phyloP scores from a whole-genome alignment of 805 yeast genomes.

The Isabelozyma heimii region DNA sequence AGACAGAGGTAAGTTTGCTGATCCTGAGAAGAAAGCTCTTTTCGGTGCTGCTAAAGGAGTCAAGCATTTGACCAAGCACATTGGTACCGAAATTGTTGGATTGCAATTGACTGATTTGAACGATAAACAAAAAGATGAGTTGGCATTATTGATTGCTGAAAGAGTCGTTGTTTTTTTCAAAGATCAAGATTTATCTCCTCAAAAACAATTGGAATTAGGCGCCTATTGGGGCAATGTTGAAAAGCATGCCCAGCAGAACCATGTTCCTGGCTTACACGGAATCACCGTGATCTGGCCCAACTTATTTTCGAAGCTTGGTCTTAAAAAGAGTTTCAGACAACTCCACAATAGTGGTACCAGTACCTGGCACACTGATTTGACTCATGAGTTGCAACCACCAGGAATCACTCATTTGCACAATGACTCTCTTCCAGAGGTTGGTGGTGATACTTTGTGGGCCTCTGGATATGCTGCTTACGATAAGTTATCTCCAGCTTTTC shows the following conservation, averaged over 20 bases:
- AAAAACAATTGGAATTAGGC: constrained; percentile 28
- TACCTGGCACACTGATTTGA: constrained; percentile 52
- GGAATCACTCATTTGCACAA: constrained; percentile 54
- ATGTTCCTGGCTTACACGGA: constrained; percentile 26
- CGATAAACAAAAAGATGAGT: constrained; percentile 27
- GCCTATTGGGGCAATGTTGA: constrained; percentile 29
- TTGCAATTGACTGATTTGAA: constrained; percentile 25
- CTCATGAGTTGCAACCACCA: constrained; percentile 56
- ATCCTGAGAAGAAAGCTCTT: constrained; percentile 28
- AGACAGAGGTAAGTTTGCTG: constrained; percentile 26
- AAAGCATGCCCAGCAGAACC: constrained; percentile 17
- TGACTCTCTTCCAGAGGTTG: constrained; percentile 47
- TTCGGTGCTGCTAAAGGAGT: constrained; percentile 30
- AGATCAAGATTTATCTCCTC: constrained; percentile 29
- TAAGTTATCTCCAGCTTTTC: constrained; percentile 47
- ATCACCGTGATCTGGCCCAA: constrained; percentile 31
- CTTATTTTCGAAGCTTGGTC: constrained; percentile 1
- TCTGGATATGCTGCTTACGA: constrained; percentile 55
- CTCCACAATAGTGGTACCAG: not conserved
- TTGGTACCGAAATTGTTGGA: constrained; percentile 30
- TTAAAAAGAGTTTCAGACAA: not conserved
- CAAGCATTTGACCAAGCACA: constrained; percentile 25
- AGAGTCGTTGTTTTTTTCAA: constrained; percentile 28
- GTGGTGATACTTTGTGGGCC: constrained; percentile 57
- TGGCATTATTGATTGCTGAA: constrained; percentile 29